Evolutionary conservation across 2,329 filamentous ascomycete genomes (phyloP), one percentile per base, ranked within the genome.

Genomic region (Orbilia quercus): DNA sequence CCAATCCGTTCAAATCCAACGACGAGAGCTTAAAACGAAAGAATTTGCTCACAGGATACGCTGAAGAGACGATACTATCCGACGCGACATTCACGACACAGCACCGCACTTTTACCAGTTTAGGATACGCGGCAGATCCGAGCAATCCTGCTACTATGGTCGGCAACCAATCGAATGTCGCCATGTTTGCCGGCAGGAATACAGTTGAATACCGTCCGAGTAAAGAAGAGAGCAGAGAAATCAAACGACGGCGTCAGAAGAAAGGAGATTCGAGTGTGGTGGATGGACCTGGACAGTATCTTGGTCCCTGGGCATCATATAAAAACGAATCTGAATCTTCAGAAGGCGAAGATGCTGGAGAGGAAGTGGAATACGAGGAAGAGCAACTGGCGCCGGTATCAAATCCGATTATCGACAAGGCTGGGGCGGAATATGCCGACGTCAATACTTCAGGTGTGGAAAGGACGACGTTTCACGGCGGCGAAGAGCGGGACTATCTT

Each of bases 291-390:
- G 90, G 89, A 60, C 89, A 92, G 48, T 99, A 99, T 81, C 86
- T 96, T 38, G 96, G 96, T 0, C 96, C 95, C 0, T 99, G 96
- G 96, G 96, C 95, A 7, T 89, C 86, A 79, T 96, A 96, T 79
- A 85, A 85, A 77, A 85, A 88, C 75, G 84, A 88, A 54, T 88
- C 93, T 75, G 90, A 90, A 77, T 83, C 87, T 31, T 87, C 86
- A 62, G 86, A 90, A 69, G 88, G 91, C 16, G 88, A 87, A 71
- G 87, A 88, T n/a, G 90, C 88, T 47, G 91, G 90, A 75, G 88
- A 86, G 53, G 87, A 92, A 79, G 91, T 94, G 78, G 86, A 89
- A 57, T 88, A 91, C 44, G 89, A 91, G 77, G 89, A 94, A 79
- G 91, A 93, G 75, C 89, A 89, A 25, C 87, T 87, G 50, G 85